Base-by-base conservation (phyloP, 2,329 filamentous ascomycete species). In the Neurospora crassa region DNA sequence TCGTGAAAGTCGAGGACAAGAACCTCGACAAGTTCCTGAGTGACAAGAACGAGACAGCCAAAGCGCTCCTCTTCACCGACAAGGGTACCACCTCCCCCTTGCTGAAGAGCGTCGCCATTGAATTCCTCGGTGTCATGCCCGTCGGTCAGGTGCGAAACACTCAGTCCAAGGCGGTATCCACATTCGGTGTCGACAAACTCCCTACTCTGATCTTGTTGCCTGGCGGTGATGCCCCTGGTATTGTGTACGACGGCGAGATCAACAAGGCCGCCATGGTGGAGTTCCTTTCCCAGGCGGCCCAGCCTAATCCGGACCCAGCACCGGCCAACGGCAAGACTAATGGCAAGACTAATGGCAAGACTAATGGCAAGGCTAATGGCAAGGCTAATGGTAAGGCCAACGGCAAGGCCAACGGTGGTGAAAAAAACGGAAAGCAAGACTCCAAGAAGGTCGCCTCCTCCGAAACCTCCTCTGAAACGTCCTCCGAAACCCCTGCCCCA, bases 61-160 rank as follows among this genome's bases (percentile, higher is more conserved):
- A 97, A 84, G 94, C 92, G 0, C 89, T 99, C 42, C 84, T 99
- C 3, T 98, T 99, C 81, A 96, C 92, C 2, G 92, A 97, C 71
- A 99, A 98, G 84, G 93, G 94, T 29, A 91, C 91, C 6, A 95
- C 92, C 0, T 95, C 92, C 79, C 89, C 94, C 12, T 84, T 97
- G 34, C 83, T 97, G 74, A 92, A 92, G 80, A 90, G 93, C 73
- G 81, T 98, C 70, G 94, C 96, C 7, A 93, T 97, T 76, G 96
- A 98, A 79, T 99, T 95, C 81, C 85, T 96, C 37, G 94, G 90
- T 43, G 88, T 89, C 71, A 89, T 98, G 74, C 86, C 87, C 3
- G 85, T 99, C 43, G 95, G 89, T 10, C 95, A 98, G 81, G 87
- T 97, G 70, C 89, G 94, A 71, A 86, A 91, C 82, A 97, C 94